Evolutionary conservation across 176 grass and related monocot genomes (phyloP), one percentile per base, ranked within the genome.

Genomic region (Carex cristatella): DNA sequence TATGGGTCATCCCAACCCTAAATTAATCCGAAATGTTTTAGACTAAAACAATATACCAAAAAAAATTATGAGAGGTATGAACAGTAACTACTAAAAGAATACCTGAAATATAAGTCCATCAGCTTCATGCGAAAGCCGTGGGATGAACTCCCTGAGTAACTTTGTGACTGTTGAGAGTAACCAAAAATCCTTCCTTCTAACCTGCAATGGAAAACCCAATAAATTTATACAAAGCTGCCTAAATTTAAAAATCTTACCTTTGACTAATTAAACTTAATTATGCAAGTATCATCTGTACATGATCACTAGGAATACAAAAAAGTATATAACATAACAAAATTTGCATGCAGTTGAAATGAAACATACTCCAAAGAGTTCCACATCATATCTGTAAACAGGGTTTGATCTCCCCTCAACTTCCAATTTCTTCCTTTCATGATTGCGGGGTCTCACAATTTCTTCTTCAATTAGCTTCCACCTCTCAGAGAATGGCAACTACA

Each of bases 51-150:
- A 70, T 42, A 70, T 70, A 44, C 35, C 18, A 49, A 8, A 49
- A 73, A 73, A 18, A n/a, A 73, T 69, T 48, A 48, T 19, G 23
- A 49, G 4, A 49, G 42, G 18, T 28, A 48, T 23, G 8, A 49
- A 73, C 40, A 49, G n/a, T 23, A 72, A 42, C 19, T 23, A 72
- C 69, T 44, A 81, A 51, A 64, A 7, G 14, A 82, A 32, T 88
- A 94, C 96, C 93, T 98, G 96, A 98, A 98, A 98, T 89, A 98
- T 92, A 70, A 98, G 96, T 15, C 96, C 96, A 88, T 98, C 96
- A 84, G 96, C 93, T 89, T 86, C 93, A 89, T 98, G 96, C 13
- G 89, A 95, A 90, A 98, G 93, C 69, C 70, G 84, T 53, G 91
- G 96, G 90, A 98, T 98, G 33, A 98, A 98, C 80, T 90, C 87